phyloP scores from a whole-genome alignment of 441 rosid genomes.

The Dalechampia spathulata region DNA sequence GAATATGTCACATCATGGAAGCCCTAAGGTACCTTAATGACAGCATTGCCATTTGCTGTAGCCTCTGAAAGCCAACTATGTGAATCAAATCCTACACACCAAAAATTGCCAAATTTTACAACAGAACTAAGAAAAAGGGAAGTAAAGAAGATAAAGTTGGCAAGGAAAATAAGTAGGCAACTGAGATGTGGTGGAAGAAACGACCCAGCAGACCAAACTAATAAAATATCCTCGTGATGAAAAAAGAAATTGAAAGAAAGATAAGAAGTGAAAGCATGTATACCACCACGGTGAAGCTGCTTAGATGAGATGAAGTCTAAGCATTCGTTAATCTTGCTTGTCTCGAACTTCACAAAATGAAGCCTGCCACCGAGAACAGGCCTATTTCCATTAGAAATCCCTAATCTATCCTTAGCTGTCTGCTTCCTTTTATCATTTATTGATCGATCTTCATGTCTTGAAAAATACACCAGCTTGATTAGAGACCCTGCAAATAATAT shows the following conservation, averaged over 20 bases:
- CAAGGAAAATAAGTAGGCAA: slow-evolving; percentile 15
- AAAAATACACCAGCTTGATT: slow-evolving; percentile 91
- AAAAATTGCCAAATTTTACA: slow-evolving; percentile 7
- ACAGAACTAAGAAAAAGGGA: slow-evolving; percentile 6
- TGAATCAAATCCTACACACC: slow-evolving; percentile 42
- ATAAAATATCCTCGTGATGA: not conserved
- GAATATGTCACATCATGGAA: not conserved
- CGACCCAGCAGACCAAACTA: not conserved
- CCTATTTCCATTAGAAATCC: slow-evolving; percentile 68
- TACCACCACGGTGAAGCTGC: slow-evolving; percentile 87
- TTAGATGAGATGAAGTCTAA: slow-evolving; percentile 88
- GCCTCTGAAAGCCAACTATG: slow-evolving; percentile 35
- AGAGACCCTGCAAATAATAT: slow-evolving; percentile 71
- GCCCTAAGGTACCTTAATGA: slow-evolving; percentile 58
- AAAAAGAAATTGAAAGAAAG: slow-evolving; percentile 8
- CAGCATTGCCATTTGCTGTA: slow-evolving; percentile 30
- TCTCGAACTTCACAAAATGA: slow-evolving; percentile 97
- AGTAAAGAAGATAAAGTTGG: too few relatives aligned
- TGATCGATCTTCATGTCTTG: slow-evolving; percentile 77
- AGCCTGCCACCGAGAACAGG: slow-evolving; percentile 99
- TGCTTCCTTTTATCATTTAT: slow-evolving; percentile 63
- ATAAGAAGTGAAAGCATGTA: slow-evolving; percentile 4
- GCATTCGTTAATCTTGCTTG: slow-evolving; percentile 83
- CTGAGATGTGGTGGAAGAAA: slow-evolving; percentile 4
- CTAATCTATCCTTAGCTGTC: slow-evolving; percentile 63